Percentiles rank a stretch among this genome's conserved stretches.
phyloP scores from a whole-genome alignment of 495 filamentous ascomycete genomes.

The Halenospora varia region DNA sequence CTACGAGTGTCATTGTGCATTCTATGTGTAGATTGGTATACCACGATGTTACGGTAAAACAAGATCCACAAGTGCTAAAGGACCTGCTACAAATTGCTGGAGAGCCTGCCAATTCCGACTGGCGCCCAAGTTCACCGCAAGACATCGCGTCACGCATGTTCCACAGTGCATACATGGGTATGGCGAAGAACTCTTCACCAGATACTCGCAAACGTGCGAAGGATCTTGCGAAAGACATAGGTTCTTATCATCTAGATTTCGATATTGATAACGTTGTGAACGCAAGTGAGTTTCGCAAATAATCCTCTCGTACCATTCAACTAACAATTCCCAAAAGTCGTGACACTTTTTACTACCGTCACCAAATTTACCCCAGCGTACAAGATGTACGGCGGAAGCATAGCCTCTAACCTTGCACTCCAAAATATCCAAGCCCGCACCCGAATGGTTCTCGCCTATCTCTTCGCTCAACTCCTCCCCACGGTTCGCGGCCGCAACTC shows the following conservation, averaged over 20 bases:
- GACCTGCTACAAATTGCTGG: conserved; percentile 62
- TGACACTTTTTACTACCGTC: conserved; percentile 47
- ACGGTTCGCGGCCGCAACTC: conserved; percentile 36
- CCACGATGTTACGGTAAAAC: conserved; percentile 56
- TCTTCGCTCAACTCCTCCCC: conserved; percentile 66
- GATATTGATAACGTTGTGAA: conserved; percentile 64
- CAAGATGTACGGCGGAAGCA: conserved; percentile 61
- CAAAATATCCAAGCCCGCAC: conserved; percentile 81
- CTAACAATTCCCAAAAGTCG: too few relatives aligned
- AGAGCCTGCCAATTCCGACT: conserved; percentile 43
- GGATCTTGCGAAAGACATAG: conserved; percentile 64
- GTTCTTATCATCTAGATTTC: conserved; percentile 65
- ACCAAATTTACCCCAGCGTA: conserved; percentile 60
- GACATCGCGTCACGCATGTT: conserved; percentile 64
- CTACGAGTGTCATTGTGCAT: conserved; percentile 63
- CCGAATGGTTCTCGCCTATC: conserved; percentile 49
- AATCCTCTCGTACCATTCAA: too few relatives aligned
- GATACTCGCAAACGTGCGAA: conserved; percentile 73
- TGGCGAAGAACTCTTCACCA: conserved; percentile 57
- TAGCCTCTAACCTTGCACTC: conserved; percentile 55
- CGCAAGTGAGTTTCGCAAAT: too few relatives aligned
- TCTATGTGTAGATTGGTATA: conserved; percentile 77
- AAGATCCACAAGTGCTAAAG: conserved; percentile 57
- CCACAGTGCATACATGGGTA: conserved; percentile 81
- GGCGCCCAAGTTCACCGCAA: conserved; percentile 55